phyloP scores from a whole-genome alignment of 2,329 filamentous ascomycete species.

The Xylariaceae sp. region DNA sequence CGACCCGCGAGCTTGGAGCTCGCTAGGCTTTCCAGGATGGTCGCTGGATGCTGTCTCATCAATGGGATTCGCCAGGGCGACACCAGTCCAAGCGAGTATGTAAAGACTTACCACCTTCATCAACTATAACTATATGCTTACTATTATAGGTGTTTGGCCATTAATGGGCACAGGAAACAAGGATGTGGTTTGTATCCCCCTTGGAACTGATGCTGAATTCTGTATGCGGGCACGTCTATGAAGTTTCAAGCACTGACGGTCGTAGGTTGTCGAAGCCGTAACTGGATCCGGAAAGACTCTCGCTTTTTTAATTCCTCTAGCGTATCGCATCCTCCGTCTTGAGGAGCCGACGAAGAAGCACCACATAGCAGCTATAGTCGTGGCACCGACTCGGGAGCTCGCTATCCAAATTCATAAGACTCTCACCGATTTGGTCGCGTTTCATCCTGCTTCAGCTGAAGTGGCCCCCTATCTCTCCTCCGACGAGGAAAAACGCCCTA shows the following conservation, averaged over 20 bases:
- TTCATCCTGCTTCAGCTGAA: slow-evolving; percentile 81
- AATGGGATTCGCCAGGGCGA: slow-evolving; percentile 88
- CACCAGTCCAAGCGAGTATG: slow-evolving; percentile 86
- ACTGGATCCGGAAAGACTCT: slow-evolving; percentile 92
- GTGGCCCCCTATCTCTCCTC: slow-evolving; percentile 61
- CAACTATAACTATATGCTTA: slow-evolving; percentile 2
- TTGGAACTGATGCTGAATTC: neutral
- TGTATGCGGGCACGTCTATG: neutral
- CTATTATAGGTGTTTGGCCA: slow-evolving; percentile 66
- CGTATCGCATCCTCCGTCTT: slow-evolving; percentile 80
- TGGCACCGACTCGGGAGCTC: slow-evolving; percentile 92
- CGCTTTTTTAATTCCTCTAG: slow-evolving; percentile 73
- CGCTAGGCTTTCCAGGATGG: slow-evolving; percentile 78
- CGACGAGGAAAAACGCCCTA: slow-evolving; percentile 62
- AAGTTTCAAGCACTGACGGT: slow-evolving; percentile 13
- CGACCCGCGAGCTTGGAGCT: slow-evolving; percentile 67
- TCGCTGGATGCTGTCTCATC: slow-evolving; percentile 81
- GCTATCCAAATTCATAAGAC: slow-evolving; percentile 90
- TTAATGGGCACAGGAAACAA: slow-evolving; percentile 68
- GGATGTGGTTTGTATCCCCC: slow-evolving; percentile 36
- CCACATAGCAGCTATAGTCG: slow-evolving; percentile 88
- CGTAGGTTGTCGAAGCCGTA: slow-evolving; percentile 64
- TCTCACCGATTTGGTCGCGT: slow-evolving; percentile 76
- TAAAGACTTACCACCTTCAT: neutral
- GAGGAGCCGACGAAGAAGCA: slow-evolving; percentile 87